phyloP scores from a whole-genome alignment of 2,329 filamentous ascomycete species.

The Xylaria hypoxylon region DNA sequence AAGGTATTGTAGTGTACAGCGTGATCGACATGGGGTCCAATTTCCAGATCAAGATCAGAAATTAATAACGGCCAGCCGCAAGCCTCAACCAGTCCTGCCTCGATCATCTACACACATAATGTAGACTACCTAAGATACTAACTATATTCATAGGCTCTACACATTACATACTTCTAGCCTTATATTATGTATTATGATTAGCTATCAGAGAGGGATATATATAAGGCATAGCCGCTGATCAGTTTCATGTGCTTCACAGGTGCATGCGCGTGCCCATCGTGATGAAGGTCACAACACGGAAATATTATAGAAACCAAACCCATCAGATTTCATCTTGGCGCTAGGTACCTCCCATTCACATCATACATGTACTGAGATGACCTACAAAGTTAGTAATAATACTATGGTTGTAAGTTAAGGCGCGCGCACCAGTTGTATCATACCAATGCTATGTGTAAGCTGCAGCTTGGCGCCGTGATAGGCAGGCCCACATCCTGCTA shows the following conservation, averaged over 20 bases:
- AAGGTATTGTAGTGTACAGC: conserved; percentile 17
- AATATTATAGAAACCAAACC: no score
- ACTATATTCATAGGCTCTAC: no score
- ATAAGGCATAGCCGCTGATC: no score
- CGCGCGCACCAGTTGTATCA: background rate
- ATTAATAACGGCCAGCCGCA: conserved; percentile 32
- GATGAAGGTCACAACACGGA: background rate
- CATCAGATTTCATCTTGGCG: no score
- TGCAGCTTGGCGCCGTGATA: conserved; percentile 12
- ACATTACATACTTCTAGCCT: no score
- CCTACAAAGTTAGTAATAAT: no score
- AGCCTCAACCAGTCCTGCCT: conserved; percentile 7
- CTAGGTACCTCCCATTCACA: no score
- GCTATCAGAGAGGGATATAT: no score
- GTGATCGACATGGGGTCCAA: conserved; percentile 36
- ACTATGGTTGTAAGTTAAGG: background rate
- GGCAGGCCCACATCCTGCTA: background rate
- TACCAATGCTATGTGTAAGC: background rate
- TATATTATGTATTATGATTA: no score
- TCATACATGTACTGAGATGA: no score
- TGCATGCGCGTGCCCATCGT: background rate
- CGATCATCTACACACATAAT: background rate
- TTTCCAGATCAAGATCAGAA: conserved; percentile 37
- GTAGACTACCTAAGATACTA: no score
- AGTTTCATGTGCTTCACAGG: background rate